phyloP scores from a whole-genome alignment of 331 rosid species.

The Phaseolus coccineus region DNA sequence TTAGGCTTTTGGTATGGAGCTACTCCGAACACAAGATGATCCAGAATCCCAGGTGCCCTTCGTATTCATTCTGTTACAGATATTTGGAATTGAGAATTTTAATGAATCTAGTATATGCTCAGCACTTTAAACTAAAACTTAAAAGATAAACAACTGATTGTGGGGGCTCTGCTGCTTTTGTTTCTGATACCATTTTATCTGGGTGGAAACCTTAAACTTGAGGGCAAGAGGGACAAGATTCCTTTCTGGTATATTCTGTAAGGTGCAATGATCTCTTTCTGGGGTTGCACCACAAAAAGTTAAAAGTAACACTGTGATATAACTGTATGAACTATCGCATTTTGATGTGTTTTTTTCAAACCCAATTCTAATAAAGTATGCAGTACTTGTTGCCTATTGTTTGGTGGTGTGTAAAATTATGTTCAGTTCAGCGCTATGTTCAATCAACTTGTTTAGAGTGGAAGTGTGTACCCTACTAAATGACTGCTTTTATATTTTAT shows the following conservation, averaged over 20 bases:
- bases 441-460: no score
- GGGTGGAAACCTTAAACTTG: conserved; percentile 15
- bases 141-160: background rate
- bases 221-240: conserved; percentile 22
- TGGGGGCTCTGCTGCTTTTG: conserved; percentile 1
- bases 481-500: background rate
- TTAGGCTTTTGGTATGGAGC: conserved; percentile 93
- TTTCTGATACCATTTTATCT: conserved; percentile 16
- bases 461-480: background rate
- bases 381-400: background rate
- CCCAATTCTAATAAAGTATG: conserved; percentile 17
- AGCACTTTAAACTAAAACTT: background rate
- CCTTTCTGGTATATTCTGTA: background rate
- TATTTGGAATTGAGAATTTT: background rate
- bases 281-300: background rate
- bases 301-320: background rate
- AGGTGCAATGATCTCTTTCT: background rate
- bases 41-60: conserved; percentile 84
- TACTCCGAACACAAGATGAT: conserved; percentile 78
- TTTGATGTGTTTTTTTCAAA: background rate
- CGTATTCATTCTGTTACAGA: conserved; percentile 31
- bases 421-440: background rate
- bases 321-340: background rate
- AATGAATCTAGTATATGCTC: background rate
- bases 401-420: conserved; percentile 9